Base-by-base conservation (phyloP, 306 rosid genomes). In the Cercis canadensis region DNA sequence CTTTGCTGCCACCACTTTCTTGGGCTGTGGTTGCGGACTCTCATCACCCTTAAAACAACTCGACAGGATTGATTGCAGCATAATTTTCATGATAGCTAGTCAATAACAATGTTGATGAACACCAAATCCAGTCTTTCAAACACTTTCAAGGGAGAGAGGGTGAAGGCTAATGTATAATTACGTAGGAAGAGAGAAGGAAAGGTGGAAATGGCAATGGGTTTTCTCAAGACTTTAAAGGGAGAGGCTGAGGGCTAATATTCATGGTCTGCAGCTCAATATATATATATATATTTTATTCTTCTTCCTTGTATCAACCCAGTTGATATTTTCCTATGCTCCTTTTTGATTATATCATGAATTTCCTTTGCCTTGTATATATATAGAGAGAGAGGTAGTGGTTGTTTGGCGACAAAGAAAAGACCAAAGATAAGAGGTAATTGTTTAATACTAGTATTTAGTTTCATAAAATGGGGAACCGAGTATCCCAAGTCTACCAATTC, bases 21-120 rank as follows among this genome's bases (percentile, higher is more conserved):
- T 81, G 14, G 85, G 65, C 74, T 74, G 69, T 0, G 84, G 37
- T 1, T 84, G 36, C 15, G 58, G 77, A 67, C 4, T 45, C 2
- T 77, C 89, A 1, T 73, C 89, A 6, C 67, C 60, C 61, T 60
- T 82, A 67, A 70, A 93, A 62, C 96, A 92, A 45, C 80, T 61
- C n/a, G 84, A 81, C 5, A 94, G 57, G n/a, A 87, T 13, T 0
- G 87, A 81, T 51, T 80, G 71, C 89, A 86, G 81, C 8, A 72
- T 52, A 31, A 80, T 6, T 49, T 69, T 88, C 85, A 71, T 84
- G 19, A 24, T 24, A 24, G 1, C 29, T 24, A 24, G 29, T 24
- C 29, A 24, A 24, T 24, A 24, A 24, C 29, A 24, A 72, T 77
- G 18, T 40, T 40, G 18, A 57, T 43, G 29, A 17, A 10, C 18